These are phyloP conservation scores for Aspergillus sp. DNA, from an alignment of 2,329 filamentous ascomycete genomes.

Conservation along the genomic window DNA sequence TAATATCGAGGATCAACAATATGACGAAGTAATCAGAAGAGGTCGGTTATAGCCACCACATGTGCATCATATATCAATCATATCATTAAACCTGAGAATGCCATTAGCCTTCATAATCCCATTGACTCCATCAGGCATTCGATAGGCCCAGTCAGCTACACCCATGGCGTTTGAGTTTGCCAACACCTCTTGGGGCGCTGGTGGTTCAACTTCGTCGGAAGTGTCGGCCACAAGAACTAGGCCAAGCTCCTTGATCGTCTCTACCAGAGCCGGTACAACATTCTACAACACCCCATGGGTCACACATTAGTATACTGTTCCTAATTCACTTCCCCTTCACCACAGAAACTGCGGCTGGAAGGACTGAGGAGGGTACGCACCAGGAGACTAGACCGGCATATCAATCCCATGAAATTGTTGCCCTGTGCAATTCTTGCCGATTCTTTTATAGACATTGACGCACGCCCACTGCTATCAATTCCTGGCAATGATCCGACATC, in stretches of 20 bases:
- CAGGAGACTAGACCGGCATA: conserved; percentile 83
- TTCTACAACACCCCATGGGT: conserved; percentile 57
- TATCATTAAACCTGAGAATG: conserved; percentile 89
- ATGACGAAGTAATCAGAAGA: conserved; percentile 1
- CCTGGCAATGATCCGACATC: conserved; percentile 41
- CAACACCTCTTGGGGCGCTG: conserved; percentile 23
- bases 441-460: conserved; percentile 87
- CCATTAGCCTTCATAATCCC: conserved; percentile 83
- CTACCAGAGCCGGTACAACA: conserved; percentile 86
- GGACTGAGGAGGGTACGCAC: conserved; percentile 53
- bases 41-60: background rate
- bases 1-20: conserved; percentile 5
- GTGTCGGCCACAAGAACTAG: conserved; percentile 89
- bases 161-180: conserved; percentile 27
- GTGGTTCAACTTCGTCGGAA: conserved; percentile 55
- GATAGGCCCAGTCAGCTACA: conserved; percentile 42
- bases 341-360: background rate
- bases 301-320: background rate
- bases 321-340: background rate
- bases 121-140: conserved; percentile 78
- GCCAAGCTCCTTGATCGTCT: conserved; percentile 91
- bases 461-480: conserved; percentile 63
- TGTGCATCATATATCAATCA: conserved; percentile 65
- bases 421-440: conserved; percentile 87
- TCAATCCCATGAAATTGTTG: conserved; percentile 97